phyloP scores from a whole-genome alignment of 306 rosid species.

The Trifolium dubium region DNA sequence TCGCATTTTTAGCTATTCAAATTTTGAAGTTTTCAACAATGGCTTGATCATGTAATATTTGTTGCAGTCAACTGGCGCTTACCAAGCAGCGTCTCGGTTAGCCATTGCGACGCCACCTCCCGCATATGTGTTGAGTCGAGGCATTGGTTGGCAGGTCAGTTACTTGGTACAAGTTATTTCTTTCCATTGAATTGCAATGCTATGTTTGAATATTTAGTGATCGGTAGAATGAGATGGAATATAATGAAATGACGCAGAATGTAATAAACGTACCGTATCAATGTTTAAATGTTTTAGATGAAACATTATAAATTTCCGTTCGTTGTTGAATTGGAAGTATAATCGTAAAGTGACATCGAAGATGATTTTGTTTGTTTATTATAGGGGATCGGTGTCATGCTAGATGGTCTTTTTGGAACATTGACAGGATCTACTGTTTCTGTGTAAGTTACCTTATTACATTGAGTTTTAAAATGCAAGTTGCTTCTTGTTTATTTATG shows the following conservation, averaged over 20 bases:
- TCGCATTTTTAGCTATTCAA: neutral
- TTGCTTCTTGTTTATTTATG: conserved; percentile 2
- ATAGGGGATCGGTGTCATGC: conserved; percentile 85
- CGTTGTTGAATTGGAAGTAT: no score
- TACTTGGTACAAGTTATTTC: conserved; percentile 24
- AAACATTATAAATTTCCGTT: no score
- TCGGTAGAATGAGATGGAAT: no score
- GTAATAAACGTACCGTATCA: no score
- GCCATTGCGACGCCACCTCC: conserved; percentile 98
- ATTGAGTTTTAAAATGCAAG: conserved; percentile 18
- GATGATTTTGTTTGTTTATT: conserved; percentile 31
- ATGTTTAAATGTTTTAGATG: no score
- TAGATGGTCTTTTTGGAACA: conserved; percentile 86
- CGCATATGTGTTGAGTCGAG: conserved; percentile 92
- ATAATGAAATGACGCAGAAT: no score
- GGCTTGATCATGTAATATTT: conserved; percentile 31
- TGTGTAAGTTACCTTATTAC: conserved; percentile 63
- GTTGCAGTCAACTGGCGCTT: conserved; percentile 88
- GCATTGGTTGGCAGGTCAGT: conserved; percentile 97
- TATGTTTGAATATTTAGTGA: no score
- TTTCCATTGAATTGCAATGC: no score
- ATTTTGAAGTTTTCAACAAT: conserved; percentile 12
- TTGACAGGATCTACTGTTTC: conserved; percentile 91
- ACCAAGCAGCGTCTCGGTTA: conserved; percentile 86
- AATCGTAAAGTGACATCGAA: no score